phyloP scores from a whole-genome alignment of 2,329 filamentous ascomycete species.

The Aspergillus pseudonomiae region DNA sequence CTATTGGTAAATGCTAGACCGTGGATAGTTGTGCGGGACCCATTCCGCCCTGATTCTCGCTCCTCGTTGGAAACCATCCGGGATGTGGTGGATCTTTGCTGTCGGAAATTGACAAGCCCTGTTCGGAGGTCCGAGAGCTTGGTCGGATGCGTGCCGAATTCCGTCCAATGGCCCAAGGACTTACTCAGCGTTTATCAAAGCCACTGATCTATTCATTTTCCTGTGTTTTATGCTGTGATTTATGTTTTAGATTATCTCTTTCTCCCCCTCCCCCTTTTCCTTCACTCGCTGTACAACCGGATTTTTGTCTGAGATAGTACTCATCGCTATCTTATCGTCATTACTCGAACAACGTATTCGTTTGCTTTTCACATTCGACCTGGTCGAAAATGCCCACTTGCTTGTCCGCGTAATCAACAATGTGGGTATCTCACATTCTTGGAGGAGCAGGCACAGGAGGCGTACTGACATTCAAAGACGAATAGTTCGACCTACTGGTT shows the following conservation, averaged over 20 bases:
- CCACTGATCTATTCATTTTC: neutral
- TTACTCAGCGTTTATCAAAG: neutral
- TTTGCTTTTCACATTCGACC: neutral
- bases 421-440: neutral
- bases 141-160: slow-evolving; percentile 6
- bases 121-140: slow-evolving; percentile 11
- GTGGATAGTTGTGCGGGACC: neutral
- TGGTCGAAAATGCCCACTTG: neutral
- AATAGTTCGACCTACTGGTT: neutral
- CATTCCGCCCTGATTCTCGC: neutral
- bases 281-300: neutral
- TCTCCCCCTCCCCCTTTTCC: neutral
- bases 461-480: neutral
- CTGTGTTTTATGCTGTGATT: neutral
- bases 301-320: neutral
- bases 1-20: neutral
- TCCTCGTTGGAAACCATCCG: neutral
- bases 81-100: slow-evolving; percentile 11
- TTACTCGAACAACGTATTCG: neutral
- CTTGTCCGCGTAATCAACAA: neutral
- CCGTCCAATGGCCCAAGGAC: neutral
- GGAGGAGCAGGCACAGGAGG: neutral
- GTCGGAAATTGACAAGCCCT: neutral
- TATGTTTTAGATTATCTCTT: neutral
- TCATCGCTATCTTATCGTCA: neutral